Evolutionary conservation across 139 green algal genomes (phyloP), one percentile per base, ranked within the genome.

Genomic region (Volvox reticuliferus): DNA sequence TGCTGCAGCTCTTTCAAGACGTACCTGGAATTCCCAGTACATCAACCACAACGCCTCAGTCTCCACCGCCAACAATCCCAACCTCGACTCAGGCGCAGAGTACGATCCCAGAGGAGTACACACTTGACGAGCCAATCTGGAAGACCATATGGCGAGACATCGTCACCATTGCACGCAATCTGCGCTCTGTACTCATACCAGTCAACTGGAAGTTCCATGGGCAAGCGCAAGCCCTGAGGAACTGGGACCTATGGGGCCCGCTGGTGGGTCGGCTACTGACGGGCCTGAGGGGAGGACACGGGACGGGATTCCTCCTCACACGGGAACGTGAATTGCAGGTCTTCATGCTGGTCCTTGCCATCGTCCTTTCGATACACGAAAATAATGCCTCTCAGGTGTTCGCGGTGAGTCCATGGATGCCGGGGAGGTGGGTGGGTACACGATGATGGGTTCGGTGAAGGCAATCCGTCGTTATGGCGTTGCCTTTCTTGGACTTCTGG

Each of bases 231-330:
- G 97, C 97, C 14, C 91, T 99, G 69, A 86, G 97, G 12, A 99
- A 99, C 88, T 99, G 98, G 98, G 98, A 99, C 93, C 93, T 99
- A 13, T 99, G 98, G 98, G 98, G 98, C 0, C 98, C 98, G 6
- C 96, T 99, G 96, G 96, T 99, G 61, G 90, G 97, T 94, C 28
- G 84, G 21, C 24, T 28, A 2, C 65, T 73, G 65, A 73, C 12
- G 65, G 65, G 65, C 65, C 12, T 16, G 65, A 30, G 65, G 65
- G 65, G 65, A 30, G 12, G 44, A 30, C 65, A 24, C 65, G 65
- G 65, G 5, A 55, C 44, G 65, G 65, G 65, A 73, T 73, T 28
- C 24, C 65, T 73, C n/a, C 65, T 28, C 65, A 73, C 65, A 28
- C 12, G 44, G 44, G 65, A 30, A 28, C 13, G 32, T 79, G 21